Evolutionary conservation across 75 land plant genomes (phyloP).

Genomic region (Sequoiadendron giganteum): DNA sequence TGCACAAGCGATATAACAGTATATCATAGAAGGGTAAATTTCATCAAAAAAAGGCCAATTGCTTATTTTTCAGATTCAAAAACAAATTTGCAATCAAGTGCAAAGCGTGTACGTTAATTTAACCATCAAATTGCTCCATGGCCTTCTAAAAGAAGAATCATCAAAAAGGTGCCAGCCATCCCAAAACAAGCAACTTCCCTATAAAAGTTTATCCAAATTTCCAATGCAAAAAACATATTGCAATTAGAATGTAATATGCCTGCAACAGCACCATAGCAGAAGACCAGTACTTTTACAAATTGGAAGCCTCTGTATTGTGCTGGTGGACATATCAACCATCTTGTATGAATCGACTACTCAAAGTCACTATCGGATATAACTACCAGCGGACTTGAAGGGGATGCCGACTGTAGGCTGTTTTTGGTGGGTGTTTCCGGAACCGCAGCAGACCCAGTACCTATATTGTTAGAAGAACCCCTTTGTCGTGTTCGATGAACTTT

Average conservation of each 20-base stretch:
- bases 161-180: too few relatives aligned
- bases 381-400: constrained; percentile 3
- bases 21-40: too few relatives aligned
- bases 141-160: too few relatives aligned
- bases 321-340: background rate
- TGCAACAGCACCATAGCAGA: background rate
- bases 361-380: constrained; percentile 11
- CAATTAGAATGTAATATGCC: background rate
- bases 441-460: background rate
- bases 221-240: background rate
- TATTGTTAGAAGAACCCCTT: background rate
- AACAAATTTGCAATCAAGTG: too few relatives aligned
- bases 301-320: background rate
- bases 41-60: too few relatives aligned
- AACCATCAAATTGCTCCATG: too few relatives aligned
- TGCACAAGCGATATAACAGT: too few relatives aligned
- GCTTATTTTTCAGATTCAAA: too few relatives aligned
- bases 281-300: background rate
- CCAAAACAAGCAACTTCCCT: too few relatives aligned
- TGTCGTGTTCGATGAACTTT: background rate
- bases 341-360: background rate
- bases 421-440: background rate
- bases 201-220: too few relatives aligned
- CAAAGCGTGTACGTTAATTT: too few relatives aligned
- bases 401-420: background rate